These are phyloP conservation scores for Aspergillus texensis DNA, from an alignment of 2,329 filamentous ascomycete species.

Conservation along the genomic window DNA sequence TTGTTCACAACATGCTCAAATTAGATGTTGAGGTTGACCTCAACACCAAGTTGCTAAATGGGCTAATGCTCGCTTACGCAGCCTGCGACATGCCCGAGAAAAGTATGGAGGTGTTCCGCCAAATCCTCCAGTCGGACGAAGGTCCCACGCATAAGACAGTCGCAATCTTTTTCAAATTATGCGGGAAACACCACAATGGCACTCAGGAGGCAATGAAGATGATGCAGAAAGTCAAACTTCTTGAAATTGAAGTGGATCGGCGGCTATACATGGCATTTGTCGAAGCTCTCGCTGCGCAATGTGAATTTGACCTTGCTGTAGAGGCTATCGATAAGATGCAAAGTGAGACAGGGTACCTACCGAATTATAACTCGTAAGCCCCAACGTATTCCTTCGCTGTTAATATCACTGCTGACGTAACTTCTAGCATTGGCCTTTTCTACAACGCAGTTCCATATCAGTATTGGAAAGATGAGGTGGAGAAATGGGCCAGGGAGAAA, in stretches of 20 bases:
- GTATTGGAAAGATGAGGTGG: slow-evolving; percentile 68
- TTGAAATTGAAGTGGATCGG: slow-evolving; percentile 78
- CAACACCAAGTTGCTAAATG: slow-evolving; percentile 76
- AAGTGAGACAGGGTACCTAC: slow-evolving; percentile 65
- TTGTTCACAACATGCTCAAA: slow-evolving; percentile 91
- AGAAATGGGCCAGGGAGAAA: slow-evolving; percentile 70
- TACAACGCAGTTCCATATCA: slow-evolving; percentile 73
- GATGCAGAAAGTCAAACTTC: slow-evolving; percentile 60
- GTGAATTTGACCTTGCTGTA: slow-evolving; percentile 68
- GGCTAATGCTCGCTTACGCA: slow-evolving; percentile 83
- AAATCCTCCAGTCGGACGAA: slow-evolving; percentile 81
- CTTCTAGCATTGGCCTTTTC: slow-evolving; percentile 67
- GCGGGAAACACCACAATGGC: slow-evolving; percentile 60
- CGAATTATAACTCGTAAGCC: slow-evolving; percentile 73
- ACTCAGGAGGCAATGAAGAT: slow-evolving; percentile 54
- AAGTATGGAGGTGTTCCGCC: slow-evolving; percentile 78
- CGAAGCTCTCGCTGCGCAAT: slow-evolving; percentile 73
- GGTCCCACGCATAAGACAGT: slow-evolving; percentile 83
- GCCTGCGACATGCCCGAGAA: slow-evolving; percentile 66
- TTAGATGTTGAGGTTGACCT: slow-evolving; percentile 81
- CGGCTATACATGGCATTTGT: slow-evolving; percentile 76
- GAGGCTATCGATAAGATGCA: slow-evolving; percentile 68
- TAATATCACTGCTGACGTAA: slow-evolving; percentile 13
- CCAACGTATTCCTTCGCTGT: neutral
- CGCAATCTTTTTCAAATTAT: slow-evolving; percentile 77